Evolutionary conservation across 2,329 filamentous ascomycete genomes (phyloP), one percentile per base, ranked within the genome.

Genomic region (Cercospora citrullina): DNA sequence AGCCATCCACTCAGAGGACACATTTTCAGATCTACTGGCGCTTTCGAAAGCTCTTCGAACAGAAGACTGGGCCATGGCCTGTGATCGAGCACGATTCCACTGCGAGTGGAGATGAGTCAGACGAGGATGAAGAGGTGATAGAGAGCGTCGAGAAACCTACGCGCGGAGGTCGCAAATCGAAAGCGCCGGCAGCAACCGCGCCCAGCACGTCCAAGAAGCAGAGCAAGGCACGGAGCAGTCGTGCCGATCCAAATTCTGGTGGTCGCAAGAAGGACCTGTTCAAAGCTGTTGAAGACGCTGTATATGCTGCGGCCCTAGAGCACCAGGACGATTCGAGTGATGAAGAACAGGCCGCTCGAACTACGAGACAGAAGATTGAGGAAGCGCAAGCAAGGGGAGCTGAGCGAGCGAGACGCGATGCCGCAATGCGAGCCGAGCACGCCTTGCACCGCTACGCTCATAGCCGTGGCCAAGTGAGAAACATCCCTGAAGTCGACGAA

Each of bases 21-120:
- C 66, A 69, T 33, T 63, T 60, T 33, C 64, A 69, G n/a, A 64
- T 69, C 14, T 69, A 69, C 58, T 69, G 68, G 68, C 65, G 65
- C 39, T 69, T 65, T 26, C 61, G 60, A 58, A 59, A 63, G 30
- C 55, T 30, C 26, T 63, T 21, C 36, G 58, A 63, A 48, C 14
- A 62, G 60, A 45, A 18, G 18, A 23, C 4, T 36, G 57, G 57
- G 1, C 12, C 21, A 7, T 53, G 48, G 57, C 58, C 36, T 21
- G 18, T n/a, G 23, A 16, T 36, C 33, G 30, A 10, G 31, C 10
- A 23, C 21, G 51, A 58, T 14, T n/a, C 23, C 6, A 8, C 23
- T 36, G 7, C 14, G 1, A 33, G 2, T 2, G 45, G 28, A 21
- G 42, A 51, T 18, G 31, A 33, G 8, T n/a, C 16, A 9, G 55